These are phyloP conservation scores for Phytophthora nicotianae DNA, from an alignment of 352 stramenopile species.

Conservation along the genomic window DNA sequence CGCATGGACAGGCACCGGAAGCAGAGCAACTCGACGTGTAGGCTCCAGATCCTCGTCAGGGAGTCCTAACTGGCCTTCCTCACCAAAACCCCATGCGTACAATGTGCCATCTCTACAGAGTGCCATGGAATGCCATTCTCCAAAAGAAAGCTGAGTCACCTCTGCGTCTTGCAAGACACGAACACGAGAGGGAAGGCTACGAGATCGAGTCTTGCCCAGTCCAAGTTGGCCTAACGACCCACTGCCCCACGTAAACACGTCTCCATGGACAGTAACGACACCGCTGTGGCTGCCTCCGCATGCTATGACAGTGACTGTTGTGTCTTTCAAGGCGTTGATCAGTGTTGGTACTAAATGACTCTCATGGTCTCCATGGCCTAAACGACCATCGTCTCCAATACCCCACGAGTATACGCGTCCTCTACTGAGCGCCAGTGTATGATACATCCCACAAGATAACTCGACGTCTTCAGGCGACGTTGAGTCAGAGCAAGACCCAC, in stretches of 20 bases:
- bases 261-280: conserved; percentile 40
- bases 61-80: conserved; percentile 70
- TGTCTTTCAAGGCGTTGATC: conserved; percentile 41
- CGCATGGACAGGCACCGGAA: conserved; percentile 53
- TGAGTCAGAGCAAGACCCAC: neutral
- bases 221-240: conserved; percentile 65
- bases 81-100: conserved; percentile 73
- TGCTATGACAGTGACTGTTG: conserved; percentile 43
- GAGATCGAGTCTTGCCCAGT: conserved; percentile 43
- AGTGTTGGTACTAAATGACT: conserved; percentile 43
- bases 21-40: conserved; percentile 40
- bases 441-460: conserved; percentile 61
- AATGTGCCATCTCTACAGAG: conserved; percentile 56
- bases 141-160: conserved; percentile 57
- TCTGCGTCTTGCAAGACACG: conserved; percentile 48
- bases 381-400: conserved; percentile 65
- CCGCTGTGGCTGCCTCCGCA: conserved; percentile 70
- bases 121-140: conserved; percentile 78
- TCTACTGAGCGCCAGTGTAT: conserved; percentile 54
- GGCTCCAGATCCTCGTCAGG: conserved; percentile 49
- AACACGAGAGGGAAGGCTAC: conserved; percentile 47
- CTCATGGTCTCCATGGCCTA: conserved; percentile 59
- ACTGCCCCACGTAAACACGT: conserved; percentile 69
- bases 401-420: conserved; percentile 65
- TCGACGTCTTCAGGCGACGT: conserved; percentile 37